Base-by-base conservation (phyloP, 2,329 filamentous ascomycete species). In the Alternaria brassicicola region DNA sequence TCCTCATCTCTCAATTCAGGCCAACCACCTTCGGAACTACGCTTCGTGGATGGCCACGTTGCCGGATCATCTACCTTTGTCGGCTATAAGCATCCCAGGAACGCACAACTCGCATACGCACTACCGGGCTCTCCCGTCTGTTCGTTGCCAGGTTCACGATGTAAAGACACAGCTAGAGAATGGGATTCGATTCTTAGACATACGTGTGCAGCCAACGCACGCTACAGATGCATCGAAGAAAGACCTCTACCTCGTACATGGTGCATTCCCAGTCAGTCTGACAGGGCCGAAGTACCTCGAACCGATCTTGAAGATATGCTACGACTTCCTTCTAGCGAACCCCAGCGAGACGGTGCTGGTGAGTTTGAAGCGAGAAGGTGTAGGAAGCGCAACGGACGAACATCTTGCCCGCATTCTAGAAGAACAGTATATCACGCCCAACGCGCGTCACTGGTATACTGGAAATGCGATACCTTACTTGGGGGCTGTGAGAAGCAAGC, bases 61-160 rank as follows among this genome's bases (percentile, higher is more conserved):
- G 39, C 82, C 84, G 59, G 86, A 93, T 70, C 84, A 87, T 19
- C 89, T 87, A 50, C 88, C 92, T 1, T 82, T 98, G 4, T 90
- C 91, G 1, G 85, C 89, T 3, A 86, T 99, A 48, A 95, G 90
- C 48, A 95, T 98, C 62, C 95, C 95, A 0, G 95, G 95, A 63
- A 97, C 95, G 0, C 95, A 99, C 82, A 98, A 99, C 80, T 92
- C 91, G 17, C 92, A 95, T 6, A 96, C 93, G 9, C 89, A 86
- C 79, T 85, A 96, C 81, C 85, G 86, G 47, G 93, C 95, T 12
- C 85, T 97, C 5, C 95, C 95, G 1, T 96, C 92, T 1, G 95
- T 98, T 35, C 90, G 95, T 36, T 98, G 95, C 78, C 95, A 99
- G 79, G 89, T 91, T 31, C 92, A 93, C 17, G 83, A 86, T 60